These are phyloP conservation scores for Aspergillus biplanus DNA, from an alignment of 495 filamentous ascomycete species.

Conservation along the genomic window DNA sequence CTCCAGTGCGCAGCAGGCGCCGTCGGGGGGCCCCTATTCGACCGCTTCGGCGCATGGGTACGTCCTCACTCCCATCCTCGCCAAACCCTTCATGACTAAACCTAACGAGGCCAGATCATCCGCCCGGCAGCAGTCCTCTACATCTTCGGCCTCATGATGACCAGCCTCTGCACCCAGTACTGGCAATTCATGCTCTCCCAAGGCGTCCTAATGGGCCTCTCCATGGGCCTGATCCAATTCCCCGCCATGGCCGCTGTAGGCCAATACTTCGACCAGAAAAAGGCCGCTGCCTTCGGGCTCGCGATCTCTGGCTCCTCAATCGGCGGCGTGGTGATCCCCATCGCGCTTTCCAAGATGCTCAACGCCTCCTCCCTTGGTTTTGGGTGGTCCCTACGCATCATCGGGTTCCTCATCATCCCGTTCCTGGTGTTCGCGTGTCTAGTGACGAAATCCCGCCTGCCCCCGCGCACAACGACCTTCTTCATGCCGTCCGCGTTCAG, in stretches of 20 bases:
- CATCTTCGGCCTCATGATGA: slow-evolving; percentile 51
- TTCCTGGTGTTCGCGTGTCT: slow-evolving; percentile 45
- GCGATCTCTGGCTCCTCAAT: slow-evolving; percentile 39
- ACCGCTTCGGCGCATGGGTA: slow-evolving; percentile 30
- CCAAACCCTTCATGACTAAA: neutral
- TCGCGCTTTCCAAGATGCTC: slow-evolving; percentile 30
- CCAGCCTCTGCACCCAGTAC: slow-evolving; percentile 41
- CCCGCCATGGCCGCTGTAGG: slow-evolving; percentile 35
- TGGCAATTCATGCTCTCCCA: slow-evolving; percentile 32
- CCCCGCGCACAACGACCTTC: slow-evolving; percentile 16
- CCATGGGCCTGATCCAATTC: slow-evolving; percentile 17
- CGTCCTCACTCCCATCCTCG: neutral
- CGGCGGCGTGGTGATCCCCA: slow-evolving; percentile 37
- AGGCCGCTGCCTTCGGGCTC: slow-evolving; percentile 41
- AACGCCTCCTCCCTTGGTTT: slow-evolving; percentile 42
- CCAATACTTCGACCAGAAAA: slow-evolving; percentile 41
- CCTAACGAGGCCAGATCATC: slow-evolving; percentile 15
- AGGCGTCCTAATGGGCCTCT: slow-evolving; percentile 25
- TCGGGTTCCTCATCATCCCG: slow-evolving; percentile 64
- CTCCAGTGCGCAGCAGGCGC: slow-evolving; percentile 32
- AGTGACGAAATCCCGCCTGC: slow-evolving; percentile 30
- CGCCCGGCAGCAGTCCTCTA: slow-evolving; percentile 17
- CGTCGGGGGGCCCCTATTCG: slow-evolving; percentile 33
- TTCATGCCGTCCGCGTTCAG: slow-evolving; percentile 24
- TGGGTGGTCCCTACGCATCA: slow-evolving; percentile 63